These are phyloP conservation scores for Boletellus ananas DNA, from an alignment of 768 basidiomycete genomes.

Conservation along the genomic window DNA sequence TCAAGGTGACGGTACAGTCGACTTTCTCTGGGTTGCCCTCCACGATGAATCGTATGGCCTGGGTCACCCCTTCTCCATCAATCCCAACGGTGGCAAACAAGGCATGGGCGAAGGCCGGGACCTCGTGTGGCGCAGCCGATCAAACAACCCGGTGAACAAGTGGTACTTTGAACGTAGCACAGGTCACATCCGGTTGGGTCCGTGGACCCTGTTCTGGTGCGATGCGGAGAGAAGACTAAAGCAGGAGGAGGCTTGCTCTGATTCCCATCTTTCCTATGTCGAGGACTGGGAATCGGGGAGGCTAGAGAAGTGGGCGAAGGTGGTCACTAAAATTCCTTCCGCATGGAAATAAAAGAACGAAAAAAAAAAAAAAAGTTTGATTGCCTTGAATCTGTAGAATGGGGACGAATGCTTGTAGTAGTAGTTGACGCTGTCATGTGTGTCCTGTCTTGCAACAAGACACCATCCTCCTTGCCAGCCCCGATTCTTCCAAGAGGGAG, in stretches of 20 bases:
- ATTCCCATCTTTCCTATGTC: conserved; percentile 63
- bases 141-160: conserved; percentile 95
- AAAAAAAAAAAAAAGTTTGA: not conserved
- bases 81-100: conserved; percentile 90
- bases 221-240: conserved; percentile 87
- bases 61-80: conserved; percentile 88
- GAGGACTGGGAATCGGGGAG: conserved; percentile 77
- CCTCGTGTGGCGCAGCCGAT: conserved; percentile 91
- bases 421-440: too few relatives aligned
- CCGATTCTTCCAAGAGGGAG: too few relatives aligned
- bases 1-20: conserved; percentile 98
- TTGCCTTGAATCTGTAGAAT: not conserved
- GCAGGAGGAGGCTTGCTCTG: conserved; percentile 62
- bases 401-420: not conserved
- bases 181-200: conserved; percentile 80
- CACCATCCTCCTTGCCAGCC: conserved; percentile 21
- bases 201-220: conserved; percentile 98
- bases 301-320: conserved; percentile 63
- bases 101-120: conserved; percentile 90
- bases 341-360: conserved; percentile 56
- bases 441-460: not conserved
- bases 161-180: conserved; percentile 98
- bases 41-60: conserved; percentile 98
- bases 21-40: conserved; percentile 98
- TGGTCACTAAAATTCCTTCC: conserved; percentile 68